Base-by-base conservation (phyloP, 2,329 filamentous ascomycete species). In the Neodidymelliopsis sp. region DNA sequence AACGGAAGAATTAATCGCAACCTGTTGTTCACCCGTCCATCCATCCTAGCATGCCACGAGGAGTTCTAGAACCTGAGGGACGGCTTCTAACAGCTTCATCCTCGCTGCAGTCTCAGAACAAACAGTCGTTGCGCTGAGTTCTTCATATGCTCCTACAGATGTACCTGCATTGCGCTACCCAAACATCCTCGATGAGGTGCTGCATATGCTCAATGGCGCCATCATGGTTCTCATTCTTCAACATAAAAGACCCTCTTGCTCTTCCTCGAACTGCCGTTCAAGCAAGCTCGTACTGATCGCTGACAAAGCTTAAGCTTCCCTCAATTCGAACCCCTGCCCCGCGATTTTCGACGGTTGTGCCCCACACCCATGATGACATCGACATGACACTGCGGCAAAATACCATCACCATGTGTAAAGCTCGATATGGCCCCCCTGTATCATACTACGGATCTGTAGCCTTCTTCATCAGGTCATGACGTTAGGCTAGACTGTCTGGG, bases 291-390 rank as follows among this genome's bases (percentile, higher is more conserved):
- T 16, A 8, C 13, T 39, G n/a, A 6, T 36, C 22, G 51, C 38
- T 56, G 49, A 47, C 57, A 48, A 59, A 40, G 19, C 34, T 30
- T 11, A 16, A 47, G 29, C 37, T 49, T 36, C 15, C 33, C 38
- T 16, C 36, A n/a, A 29, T 29, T 38, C 28, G 22, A n/a, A 35
- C 30, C 30, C 35, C 45, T 47, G 43, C 37, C 49, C 56, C 42
- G 30, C 40, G 23, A n/a, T 23, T 11, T 49, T 42, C 40, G 55
- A 57, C 50, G 48, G 37, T 47, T 49, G 37, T 40, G 39, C 33
- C 59, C 56, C 60, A 56, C 59, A 52, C 54, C 46, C n/a, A n/a
- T n/a, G n/a, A 62, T 65, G 54, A 60, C 65, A 60, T 66, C 65
- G 58, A 54, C 34, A 62, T 67, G 65, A 67, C 65, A 60, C 34